Evolutionary conservation across 805 yeast species (phyloP), one percentile per base, ranked within the genome.

Genomic region (Zygotorulaspora chibaensis): DNA sequence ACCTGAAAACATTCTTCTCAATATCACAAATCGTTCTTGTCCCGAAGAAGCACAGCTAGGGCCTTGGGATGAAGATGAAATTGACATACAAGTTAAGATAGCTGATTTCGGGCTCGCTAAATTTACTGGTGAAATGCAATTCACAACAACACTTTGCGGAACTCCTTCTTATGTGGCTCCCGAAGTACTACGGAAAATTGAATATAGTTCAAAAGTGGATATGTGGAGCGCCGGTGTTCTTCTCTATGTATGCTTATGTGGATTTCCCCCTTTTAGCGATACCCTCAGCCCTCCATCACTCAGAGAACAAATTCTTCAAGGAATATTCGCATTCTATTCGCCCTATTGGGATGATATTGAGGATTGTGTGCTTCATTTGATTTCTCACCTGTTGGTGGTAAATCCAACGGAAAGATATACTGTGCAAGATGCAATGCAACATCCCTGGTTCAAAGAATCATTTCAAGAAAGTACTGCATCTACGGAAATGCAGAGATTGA

Each of bases 151-250:
- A 0, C 64, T 86, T 34, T 86, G 95, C 66, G 95, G 95, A 1
- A 86, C 95, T 0, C 95, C 95, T 0, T 88, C 91, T 0, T 86
- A 86, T 58, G 93, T 86, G 15, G 93, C 93, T 0, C 95, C 95
- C 0, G 95, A 86, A 57, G 84, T 86, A 6, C 51, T 72, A n/a
- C 55, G 59, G 17, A 80, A 81, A 62, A 71, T 75, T 9, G 66
- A 73, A 1, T 86, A 86, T 55, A 75, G 85, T 28, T 82, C 84
- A 29, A 78, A 83, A 36, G 88, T 83, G 10, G 95, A 86, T 62
- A 65, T 86, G 62, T 86, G 95, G 95, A 84, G 87, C 59, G 76
- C 84, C 8, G 95, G 93, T 2, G 91, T 85, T 1, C 70, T 86
- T 38, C 62, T 85, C 12, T 86, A 86, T 51, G 89, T 85, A 2